Percentiles rank a stretch among this genome's conserved stretches.
Conservation (phyloP, 805 yeast species). For the Monosporozyma aerobia region DNA sequence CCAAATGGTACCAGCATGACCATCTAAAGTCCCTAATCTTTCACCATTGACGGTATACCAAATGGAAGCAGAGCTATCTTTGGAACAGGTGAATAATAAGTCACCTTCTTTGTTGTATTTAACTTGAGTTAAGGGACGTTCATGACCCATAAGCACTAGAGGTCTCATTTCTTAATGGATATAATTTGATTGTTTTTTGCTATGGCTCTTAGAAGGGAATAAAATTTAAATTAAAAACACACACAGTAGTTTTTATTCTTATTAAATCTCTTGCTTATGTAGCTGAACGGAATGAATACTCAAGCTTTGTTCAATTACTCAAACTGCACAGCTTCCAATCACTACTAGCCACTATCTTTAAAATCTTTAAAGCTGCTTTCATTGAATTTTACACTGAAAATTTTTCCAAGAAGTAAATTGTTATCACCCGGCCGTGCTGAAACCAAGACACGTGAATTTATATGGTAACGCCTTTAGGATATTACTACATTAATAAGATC, state of each 20-base stretch:
- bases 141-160: slow-evolving; percentile 80
- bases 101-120: slow-evolving; percentile 95
- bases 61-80: slow-evolving; percentile 80
- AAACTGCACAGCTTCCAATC: background rate
- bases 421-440: background rate
- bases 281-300: background rate
- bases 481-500: too few species aligned
- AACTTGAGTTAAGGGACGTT: slow-evolving; percentile 94
- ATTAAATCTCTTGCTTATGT: background rate
- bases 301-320: background rate
- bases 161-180: slow-evolving; percentile 43
- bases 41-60: slow-evolving; percentile 97
- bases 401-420: background rate
- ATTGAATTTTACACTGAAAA: background rate
- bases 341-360: background rate
- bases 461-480: background rate
- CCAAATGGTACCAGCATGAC: slow-evolving; percentile 93
- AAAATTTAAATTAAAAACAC: background rate
- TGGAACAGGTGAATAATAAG: slow-evolving; percentile 80
- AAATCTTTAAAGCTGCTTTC: background rate
- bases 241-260: background rate
- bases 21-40: slow-evolving; percentile 83
- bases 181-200: background rate
- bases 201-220: background rate
- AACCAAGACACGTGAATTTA: background rate